A percentile compares a stretch with the other conserved stretches of the same genome.
These are phyloP conservation scores for Austroboletus festivus DNA, from an alignment of 768 basidiomycete genomes.

Conservation along the genomic window DNA sequence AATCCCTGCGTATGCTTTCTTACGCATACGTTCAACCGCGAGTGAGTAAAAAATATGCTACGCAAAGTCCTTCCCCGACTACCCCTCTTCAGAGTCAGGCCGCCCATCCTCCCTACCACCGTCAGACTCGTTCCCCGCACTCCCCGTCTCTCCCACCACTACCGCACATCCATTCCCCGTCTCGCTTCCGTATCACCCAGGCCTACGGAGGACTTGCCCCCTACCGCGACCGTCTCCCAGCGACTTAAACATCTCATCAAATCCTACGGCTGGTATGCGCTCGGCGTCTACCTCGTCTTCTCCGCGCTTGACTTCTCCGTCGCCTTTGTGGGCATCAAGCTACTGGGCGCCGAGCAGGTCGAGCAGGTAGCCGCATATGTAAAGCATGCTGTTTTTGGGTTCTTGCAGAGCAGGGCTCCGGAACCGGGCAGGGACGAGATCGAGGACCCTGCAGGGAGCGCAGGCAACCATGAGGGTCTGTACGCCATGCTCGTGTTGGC, in stretches of 20 bases:
- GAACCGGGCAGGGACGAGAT: slow-evolving; percentile 70
- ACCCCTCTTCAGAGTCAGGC: slow-evolving; percentile 43
- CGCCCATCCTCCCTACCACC: slow-evolving; percentile 50
- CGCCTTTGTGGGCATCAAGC: slow-evolving; percentile 79
- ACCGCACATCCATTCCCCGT: slow-evolving; percentile 48
- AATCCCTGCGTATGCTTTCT: not conserved
- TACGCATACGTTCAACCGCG: not conserved
- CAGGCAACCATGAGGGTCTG: slow-evolving; percentile 63
- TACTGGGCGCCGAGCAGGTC: slow-evolving; percentile 90
- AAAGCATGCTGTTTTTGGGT: slow-evolving; percentile 43
- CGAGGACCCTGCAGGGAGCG: slow-evolving; percentile 37
- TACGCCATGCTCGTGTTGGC: slow-evolving; percentile 93
- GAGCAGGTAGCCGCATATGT: slow-evolving; percentile 58
- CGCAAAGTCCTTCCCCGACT: slow-evolving; percentile 43
- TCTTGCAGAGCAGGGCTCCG: slow-evolving; percentile 51
- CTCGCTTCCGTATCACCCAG: slow-evolving; percentile 36
- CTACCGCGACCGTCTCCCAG: slow-evolving; percentile 56
- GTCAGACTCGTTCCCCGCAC: slow-evolving; percentile 32
- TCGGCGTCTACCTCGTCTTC: slow-evolving; percentile 82
- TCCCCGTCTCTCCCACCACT: slow-evolving; percentile 37
- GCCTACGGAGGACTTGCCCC: slow-evolving; percentile 7
- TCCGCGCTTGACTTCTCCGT: slow-evolving; percentile 78
- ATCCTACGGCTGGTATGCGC: slow-evolving; percentile 93
- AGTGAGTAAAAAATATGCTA: too few relatives aligned
- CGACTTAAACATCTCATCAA: slow-evolving; percentile 81